Percentiles rank a stretch among this genome's conserved stretches.
These are phyloP conservation scores for Linnemannia schmuckeri DNA, from an alignment of 192 early-diverging fungal species.

Conservation along the genomic window DNA sequence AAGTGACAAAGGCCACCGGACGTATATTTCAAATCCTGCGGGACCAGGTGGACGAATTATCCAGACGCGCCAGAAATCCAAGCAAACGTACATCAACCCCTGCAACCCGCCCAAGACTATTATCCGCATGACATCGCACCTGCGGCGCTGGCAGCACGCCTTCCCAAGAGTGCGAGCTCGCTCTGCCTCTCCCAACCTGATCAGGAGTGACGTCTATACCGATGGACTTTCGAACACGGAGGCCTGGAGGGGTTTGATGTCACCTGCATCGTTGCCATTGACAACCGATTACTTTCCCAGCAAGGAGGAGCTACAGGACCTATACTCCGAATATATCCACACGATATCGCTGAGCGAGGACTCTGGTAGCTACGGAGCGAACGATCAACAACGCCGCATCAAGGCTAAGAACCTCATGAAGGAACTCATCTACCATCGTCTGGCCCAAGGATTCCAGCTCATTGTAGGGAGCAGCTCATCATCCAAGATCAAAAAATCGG, in stretches of 20 bases:
- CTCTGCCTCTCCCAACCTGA: conserved; percentile 59
- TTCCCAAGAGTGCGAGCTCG: conserved; percentile 63
- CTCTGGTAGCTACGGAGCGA: conserved; percentile 57
- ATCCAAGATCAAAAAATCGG: conserved; percentile 14
- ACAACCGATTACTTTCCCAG: conserved; percentile 90
- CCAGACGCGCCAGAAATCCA: conserved; percentile 40
- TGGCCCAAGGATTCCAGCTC: conserved; percentile 94
- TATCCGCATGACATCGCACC: conserved; percentile 71
- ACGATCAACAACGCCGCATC: conserved; percentile 51
- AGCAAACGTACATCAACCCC: conserved; percentile 70
- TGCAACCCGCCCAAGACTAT: conserved; percentile 75
- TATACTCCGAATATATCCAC: conserved; percentile 86
- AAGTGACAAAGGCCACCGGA: conserved; percentile 44
- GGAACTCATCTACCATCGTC: conserved; percentile 90
- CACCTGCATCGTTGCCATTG: conserved; percentile 94
- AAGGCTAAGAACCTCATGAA: conserved; percentile 71
- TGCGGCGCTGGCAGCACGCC: conserved; percentile 91
- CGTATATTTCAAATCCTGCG: conserved; percentile 36
- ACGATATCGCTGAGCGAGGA: conserved; percentile 72
- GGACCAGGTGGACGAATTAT: conserved; percentile 44
- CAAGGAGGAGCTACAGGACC: conserved; percentile 71
- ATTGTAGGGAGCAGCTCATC: conserved; percentile 62
- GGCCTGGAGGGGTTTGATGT: conserved; percentile 92
- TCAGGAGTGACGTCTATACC: conserved; percentile 65
- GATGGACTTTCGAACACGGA: conserved; percentile 61